These are phyloP conservation scores for Geotrichum histeridarum DNA, from an alignment of 1,139 yeast genomes.

Conservation along the genomic window DNA sequence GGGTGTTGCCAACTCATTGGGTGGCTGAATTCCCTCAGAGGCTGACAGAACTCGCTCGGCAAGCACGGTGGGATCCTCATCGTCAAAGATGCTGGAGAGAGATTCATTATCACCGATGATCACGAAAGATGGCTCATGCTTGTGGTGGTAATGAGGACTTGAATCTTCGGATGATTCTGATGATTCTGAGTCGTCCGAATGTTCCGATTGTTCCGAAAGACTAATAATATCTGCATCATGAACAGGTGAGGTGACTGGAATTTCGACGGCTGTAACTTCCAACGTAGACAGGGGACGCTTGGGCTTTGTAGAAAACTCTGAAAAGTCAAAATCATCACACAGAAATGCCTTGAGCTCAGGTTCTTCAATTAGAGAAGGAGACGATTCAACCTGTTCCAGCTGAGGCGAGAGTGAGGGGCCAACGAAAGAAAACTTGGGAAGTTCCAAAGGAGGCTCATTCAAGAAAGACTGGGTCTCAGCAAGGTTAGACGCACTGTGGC, in stretches of 20 bases:
- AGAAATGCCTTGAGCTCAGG: conserved; percentile 15
- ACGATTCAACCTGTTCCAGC: conserved; percentile 1
- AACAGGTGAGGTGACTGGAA: neutral
- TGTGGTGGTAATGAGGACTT: neutral
- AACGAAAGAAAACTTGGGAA: neutral
- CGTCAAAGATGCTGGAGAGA: neutral
- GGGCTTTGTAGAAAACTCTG: neutral
- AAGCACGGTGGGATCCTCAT: neutral
- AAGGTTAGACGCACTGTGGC: neutral
- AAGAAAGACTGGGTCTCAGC: neutral
- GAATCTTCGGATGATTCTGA: neutral
- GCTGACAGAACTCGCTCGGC: neutral
- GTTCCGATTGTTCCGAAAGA: neutral
- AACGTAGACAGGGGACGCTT: neutral
- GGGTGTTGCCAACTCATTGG: neutral
- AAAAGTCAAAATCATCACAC: conserved; percentile 5
- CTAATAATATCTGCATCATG: conserved; percentile 4
- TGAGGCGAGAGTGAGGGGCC: conserved; percentile 5
- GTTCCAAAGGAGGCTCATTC: neutral
- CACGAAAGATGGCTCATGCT: neutral
- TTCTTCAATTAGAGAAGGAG: conserved; percentile 14
- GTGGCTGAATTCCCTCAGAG: neutral
- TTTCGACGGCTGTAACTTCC: neutral
- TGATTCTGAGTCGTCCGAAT: no score
- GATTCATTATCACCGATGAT: neutral